Base-by-base conservation (phyloP, 805 yeast species). In the Yarrowia bubula region DNA sequence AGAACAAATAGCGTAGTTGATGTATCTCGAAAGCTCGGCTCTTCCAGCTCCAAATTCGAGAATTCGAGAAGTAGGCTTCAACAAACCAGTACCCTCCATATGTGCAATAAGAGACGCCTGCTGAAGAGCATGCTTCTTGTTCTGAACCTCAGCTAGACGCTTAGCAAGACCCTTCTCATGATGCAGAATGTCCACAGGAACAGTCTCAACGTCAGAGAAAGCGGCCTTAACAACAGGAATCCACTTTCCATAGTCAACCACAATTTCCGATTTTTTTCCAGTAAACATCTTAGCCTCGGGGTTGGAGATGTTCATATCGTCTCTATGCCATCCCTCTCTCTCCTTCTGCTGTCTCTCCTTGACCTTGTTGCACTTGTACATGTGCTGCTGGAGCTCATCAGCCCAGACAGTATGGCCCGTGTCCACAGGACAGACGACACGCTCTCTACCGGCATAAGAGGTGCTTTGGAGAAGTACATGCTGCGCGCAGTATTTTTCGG, bases 41-140 rank as follows among this genome's bases (percentile, higher is more conserved):
- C 92, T 83, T 0, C 98, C 98, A 74, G 96, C 89, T 0, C 98
- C 98, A 78, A 90, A 91, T 75, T 92, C 98, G 33, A 88, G 73
- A 71, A 84, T 84, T 11, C 65, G 60, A 35, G 67, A 66, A 44
- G 64, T 38, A 1, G 73, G 44, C 1, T 75, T 73, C 42, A 87
- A 75, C 8, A 87, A 71, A 0, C 72, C 72, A 14, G 74, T 68
- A 4, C 75, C 72, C 28, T 80, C 78, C 70, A 92, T 74, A 67
- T 88, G 88, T 1, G 89, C 91, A 14, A 89, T 87, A 66, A 92
- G 73, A 1, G 96, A 88, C 0, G 92, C 81, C 73, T 92, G 98
- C 73, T 92, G 98, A 3, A 81, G 72, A 0, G 93, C 88, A 76
- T 92, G 97, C 71, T 91, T 91, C 67, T 80, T 83, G 73, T 86